A percentile compares a stretch with the other conserved stretches of the same genome.
phyloP scores from a whole-genome alignment of 2,329 filamentous ascomycete species.

The Trichophyton benhamiae region DNA sequence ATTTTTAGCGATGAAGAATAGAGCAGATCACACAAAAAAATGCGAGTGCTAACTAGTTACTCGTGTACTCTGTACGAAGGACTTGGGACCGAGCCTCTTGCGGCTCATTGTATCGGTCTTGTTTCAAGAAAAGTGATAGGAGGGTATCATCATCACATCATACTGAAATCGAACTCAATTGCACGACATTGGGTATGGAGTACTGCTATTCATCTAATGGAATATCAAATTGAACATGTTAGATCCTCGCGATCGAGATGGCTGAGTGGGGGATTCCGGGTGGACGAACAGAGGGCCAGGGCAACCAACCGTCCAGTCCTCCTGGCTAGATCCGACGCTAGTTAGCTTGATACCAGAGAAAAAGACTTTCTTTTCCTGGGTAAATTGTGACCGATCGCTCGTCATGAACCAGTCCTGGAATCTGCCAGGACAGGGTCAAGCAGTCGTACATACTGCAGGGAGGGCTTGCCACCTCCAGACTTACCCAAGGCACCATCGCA shows the following conservation, averaged over 20 bases:
- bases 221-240: background rate
- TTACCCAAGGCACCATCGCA: background rate
- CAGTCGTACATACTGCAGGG: background rate
- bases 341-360: background rate
- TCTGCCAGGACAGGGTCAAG: background rate
- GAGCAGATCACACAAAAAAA: background rate
- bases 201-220: background rate
- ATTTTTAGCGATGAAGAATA: background rate
- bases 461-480: background rate
- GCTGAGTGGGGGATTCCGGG: background rate
- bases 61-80: background rate
- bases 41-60: background rate
- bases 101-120: background rate
- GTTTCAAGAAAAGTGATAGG: background rate
- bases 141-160: background rate
- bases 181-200: background rate
- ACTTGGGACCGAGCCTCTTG: background rate
- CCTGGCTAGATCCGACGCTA: background rate
- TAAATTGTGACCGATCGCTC: background rate
- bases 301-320: background rate
- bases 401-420: background rate
- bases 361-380: background rate
- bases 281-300: background rate
- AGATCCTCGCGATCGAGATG: background rate
- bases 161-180: background rate